Evolutionary conservation across 441 rosid species (phyloP).

Genomic region (Daphne laureola): DNA sequence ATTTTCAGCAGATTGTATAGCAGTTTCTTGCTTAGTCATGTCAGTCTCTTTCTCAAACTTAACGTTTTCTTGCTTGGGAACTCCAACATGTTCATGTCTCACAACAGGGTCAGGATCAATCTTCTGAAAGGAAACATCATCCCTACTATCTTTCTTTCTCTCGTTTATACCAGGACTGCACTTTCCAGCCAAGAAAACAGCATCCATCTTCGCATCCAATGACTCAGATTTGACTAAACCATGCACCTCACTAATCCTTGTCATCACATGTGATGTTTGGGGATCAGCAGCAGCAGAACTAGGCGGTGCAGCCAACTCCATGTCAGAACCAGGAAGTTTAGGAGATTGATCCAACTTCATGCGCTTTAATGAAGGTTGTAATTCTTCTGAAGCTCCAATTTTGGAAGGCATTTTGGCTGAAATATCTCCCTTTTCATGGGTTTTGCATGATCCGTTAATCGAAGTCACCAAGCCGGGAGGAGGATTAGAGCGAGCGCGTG

Average conservation of each 20-base stretch:
- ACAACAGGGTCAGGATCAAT: slow-evolving; percentile 33
- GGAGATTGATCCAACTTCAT: slow-evolving; percentile 75
- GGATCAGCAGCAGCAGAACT: slow-evolving; percentile 36
- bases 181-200: slow-evolving; percentile 41
- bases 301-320: slow-evolving; percentile 42
- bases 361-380: slow-evolving; percentile 80
- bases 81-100: slow-evolving; percentile 27
- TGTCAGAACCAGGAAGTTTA: slow-evolving; percentile 38
- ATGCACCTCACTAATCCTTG: slow-evolving; percentile 30
- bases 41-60: slow-evolving; percentile 61
- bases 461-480: slow-evolving; percentile 31
- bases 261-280: slow-evolving; percentile 37
- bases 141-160: slow-evolving; percentile 38
- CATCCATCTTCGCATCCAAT: slow-evolving; percentile 63
- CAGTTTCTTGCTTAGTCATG: slow-evolving; percentile 47
- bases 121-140: slow-evolving; percentile 38
- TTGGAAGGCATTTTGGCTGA: slow-evolving; percentile 35
- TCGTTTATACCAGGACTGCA: slow-evolving; percentile 43
- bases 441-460: slow-evolving; percentile 34
- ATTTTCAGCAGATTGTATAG: slow-evolving; percentile 44
- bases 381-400: slow-evolving; percentile 47
- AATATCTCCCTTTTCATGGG: slow-evolving; percentile 36
- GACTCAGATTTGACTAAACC: slow-evolving; percentile 50
- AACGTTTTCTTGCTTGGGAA: slow-evolving; percentile 38
- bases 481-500: slow-evolving; percentile 37